Base-by-base conservation (phyloP, 2,329 filamentous ascomycete species). In the Canariomyces notabilis region DNA sequence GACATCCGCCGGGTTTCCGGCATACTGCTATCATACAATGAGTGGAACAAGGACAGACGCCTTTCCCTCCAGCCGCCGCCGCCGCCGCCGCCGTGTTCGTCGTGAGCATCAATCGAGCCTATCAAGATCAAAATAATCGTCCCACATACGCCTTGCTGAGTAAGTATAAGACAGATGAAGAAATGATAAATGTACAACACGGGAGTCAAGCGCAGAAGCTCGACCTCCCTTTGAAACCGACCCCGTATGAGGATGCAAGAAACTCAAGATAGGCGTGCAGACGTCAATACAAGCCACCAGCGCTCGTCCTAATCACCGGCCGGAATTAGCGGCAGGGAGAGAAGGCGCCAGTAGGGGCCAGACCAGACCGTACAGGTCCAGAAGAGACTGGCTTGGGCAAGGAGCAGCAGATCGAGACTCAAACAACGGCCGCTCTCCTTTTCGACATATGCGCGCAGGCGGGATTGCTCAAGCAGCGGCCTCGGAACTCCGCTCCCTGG, bases 401-500 rank as follows among this genome's bases (percentile, higher is more conserved):
- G 14, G 4, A n/a, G 26, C 9, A 29, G 19, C 26, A 29, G 9
- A 19, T 16, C 33, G 6, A 16, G 16, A 18, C 20, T 26, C 21
- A 16, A 38, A 9, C 4, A 15, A 19, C 16, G 6, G 21, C 18
- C 34, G 14, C 16, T 19, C 11, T 15, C 5, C 12, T 6, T n/a
- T 35, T 35, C n/a, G 3, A 16, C 18, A 8, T 9, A 29, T 9
- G 26, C 7, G 23, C 23, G 14, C 20, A 16, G 11, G 15, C 9
- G 32, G 11, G 14, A 19, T n/a, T 19, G 6, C n/a, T 41, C 37
- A 46, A 19, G 40, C 36, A 22, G 46, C 53, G 19, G 47, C 46
- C 31, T 57, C 51, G 39, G 51, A 31, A 32, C 42, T 47, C 11
- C 55, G 44, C 43, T 70, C 67, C 46, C 64, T 64, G 29, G 70